These are phyloP conservation scores for Aphanomyces astaci DNA, from an alignment of 352 stramenopile genomes.

Conservation along the genomic window DNA sequence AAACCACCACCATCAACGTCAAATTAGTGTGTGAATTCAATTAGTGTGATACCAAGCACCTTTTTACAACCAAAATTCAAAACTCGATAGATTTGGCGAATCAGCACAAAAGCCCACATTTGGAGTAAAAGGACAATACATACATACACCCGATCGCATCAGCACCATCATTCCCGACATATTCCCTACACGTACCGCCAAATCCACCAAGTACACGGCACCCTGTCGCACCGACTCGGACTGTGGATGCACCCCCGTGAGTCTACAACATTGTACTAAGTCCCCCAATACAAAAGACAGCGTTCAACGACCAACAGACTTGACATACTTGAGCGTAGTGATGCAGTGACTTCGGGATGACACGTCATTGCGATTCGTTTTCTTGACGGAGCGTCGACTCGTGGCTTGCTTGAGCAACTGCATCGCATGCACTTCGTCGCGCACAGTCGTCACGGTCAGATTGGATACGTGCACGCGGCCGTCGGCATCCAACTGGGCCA, in stretches of 20 bases:
- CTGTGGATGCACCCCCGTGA: slow-evolving; percentile 52
- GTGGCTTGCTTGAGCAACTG: slow-evolving; percentile 54
- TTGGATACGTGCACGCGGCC: slow-evolving; percentile 61
- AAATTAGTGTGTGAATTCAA: too few species aligned
- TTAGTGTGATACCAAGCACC: too few species aligned
- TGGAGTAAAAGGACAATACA: too few species aligned
- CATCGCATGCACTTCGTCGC: slow-evolving; percentile 56
- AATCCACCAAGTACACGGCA: slow-evolving; percentile 71
- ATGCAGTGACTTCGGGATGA: slow-evolving; percentile 82
- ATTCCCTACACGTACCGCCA: slow-evolving; percentile 42
- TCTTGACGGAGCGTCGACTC: slow-evolving; percentile 59
- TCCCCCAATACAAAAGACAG: not conserved
- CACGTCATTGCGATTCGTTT: slow-evolving; percentile 76
- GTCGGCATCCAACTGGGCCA: slow-evolving; percentile 55
- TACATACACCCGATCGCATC: slow-evolving; percentile 8
- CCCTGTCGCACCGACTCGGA: slow-evolving; percentile 50
- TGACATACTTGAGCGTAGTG: slow-evolving; percentile 63
- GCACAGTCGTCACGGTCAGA: slow-evolving; percentile 46
- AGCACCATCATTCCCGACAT: not conserved
- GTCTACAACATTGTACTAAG: too few species aligned
- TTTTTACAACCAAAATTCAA: too few species aligned
- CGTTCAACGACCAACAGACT: not conserved
- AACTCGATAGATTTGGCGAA: too few species aligned
- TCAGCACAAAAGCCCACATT: too few species aligned
- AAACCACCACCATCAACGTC: too few species aligned